Percentiles rank a stretch among this genome's conserved stretches.
Evolutionary conservation across 495 filamentous ascomycete species (phyloP).

Genomic region (Xylaria palmicola): DNA sequence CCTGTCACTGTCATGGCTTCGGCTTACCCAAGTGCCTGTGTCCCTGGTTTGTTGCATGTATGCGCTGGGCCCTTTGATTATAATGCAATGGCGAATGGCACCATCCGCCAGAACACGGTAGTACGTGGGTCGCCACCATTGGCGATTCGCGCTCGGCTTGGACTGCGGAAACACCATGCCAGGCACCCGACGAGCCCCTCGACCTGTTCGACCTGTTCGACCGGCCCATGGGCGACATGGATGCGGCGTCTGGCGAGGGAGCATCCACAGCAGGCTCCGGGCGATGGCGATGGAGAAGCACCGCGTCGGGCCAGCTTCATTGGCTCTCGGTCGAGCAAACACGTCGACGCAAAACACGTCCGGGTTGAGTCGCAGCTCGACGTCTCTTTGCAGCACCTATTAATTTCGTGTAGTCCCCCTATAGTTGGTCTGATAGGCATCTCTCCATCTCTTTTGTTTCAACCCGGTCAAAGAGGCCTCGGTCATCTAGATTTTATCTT

Average conservation of each 20-base stretch:
- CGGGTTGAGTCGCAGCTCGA: conserved; percentile 12
- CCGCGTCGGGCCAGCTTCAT: conserved; percentile 22
- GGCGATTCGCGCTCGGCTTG: conserved; percentile 21
- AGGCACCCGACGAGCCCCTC: conserved; percentile 6
- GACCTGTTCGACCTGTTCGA: not conserved
- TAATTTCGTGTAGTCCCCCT: conserved; percentile 9
- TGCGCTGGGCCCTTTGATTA: conserved; percentile 16
- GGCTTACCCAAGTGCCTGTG: conserved; percentile 4
- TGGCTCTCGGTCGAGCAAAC: conserved; percentile 17
- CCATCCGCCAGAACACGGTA: conserved; percentile 18
- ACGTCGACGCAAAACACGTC: conserved; percentile 20
- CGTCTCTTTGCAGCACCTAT: conserved; percentile 3
- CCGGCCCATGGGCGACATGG: conserved; percentile 2
- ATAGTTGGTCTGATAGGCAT: not conserved
- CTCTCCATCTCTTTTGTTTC: conserved; percentile 9
- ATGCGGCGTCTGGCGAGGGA: conserved; percentile 1
- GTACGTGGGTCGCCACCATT: conserved; percentile 25
- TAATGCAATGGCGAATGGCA: conserved; percentile 20
- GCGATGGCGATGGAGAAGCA: conserved; percentile 19
- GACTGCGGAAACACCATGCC: not conserved
- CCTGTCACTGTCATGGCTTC: not conserved
- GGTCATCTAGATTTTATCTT: not conserved
- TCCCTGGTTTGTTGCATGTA: conserved; percentile 34
- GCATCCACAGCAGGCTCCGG: not conserved
- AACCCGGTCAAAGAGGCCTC: not conserved